Evolutionary conservation across 345 rosid genomes (phyloP).

Genomic region (Eutrema japonicum): DNA sequence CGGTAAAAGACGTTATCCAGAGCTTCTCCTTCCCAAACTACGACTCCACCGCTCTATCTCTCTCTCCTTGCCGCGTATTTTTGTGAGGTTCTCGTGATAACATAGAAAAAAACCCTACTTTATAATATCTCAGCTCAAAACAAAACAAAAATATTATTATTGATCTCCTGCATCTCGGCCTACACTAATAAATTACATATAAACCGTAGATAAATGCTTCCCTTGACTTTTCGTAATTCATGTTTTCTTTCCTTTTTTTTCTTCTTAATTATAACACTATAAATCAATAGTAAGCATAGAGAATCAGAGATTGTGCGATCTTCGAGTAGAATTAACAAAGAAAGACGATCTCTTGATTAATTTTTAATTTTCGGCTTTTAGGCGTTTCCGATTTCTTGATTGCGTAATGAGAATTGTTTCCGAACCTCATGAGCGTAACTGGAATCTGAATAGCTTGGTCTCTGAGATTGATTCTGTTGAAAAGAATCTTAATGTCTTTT

Average conservation of each 20-base stretch:
- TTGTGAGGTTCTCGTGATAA: conserved; percentile 41
- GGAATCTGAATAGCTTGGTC: conserved; percentile 42
- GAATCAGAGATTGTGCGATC: background rate
- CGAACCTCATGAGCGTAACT: conserved; percentile 46
- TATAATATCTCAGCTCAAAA: conserved; percentile 15
- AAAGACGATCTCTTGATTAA: too few species aligned
- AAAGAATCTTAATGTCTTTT: conserved; percentile 55
- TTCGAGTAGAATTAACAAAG: too few species aligned
- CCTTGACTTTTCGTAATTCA: conserved; percentile 27
- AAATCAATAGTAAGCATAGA: too few species aligned
- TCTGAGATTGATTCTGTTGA: conserved; percentile 69
- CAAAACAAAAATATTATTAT: too few species aligned
- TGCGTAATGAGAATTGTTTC: conserved; percentile 50
- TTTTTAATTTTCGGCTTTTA: too few species aligned
- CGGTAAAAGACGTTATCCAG: conserved; percentile 73
- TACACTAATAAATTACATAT: background rate
- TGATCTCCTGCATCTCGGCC: conserved; percentile 5
- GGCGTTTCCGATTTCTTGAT: background rate
- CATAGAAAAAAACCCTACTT: conserved; percentile 24
- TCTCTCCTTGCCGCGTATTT: conserved; percentile 30
- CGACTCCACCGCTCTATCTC: conserved; percentile 37
- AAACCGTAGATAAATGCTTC: background rate
- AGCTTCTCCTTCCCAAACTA: conserved; percentile 47
- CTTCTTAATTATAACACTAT: too few species aligned
- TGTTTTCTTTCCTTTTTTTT: background rate